phyloP scores from a whole-genome alignment of 371 early-diverging fungal species.

The Mycotypha africana region DNA sequence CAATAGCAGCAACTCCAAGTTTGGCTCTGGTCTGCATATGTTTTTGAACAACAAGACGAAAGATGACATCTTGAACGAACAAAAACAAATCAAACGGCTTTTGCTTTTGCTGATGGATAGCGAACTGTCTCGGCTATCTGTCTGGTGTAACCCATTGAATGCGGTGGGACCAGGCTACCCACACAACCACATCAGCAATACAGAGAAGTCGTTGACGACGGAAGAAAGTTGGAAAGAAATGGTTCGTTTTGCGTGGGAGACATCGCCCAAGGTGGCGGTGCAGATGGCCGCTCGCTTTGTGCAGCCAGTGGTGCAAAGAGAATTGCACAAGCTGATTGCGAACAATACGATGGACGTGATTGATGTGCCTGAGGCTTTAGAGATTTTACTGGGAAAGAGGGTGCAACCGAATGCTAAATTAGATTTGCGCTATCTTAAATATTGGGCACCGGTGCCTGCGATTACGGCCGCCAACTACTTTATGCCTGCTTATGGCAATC shows the following conservation, averaged over 20 bases:
- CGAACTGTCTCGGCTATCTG: constrained; percentile 75
- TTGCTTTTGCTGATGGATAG: constrained; percentile 81
- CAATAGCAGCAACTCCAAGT: constrained; percentile 31
- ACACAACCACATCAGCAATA: constrained; percentile 26
- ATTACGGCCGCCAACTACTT: constrained; percentile 83
- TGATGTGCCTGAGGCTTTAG: constrained; percentile 69
- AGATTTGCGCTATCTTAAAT: constrained; percentile 66
- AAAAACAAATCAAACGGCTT: constrained; percentile 33
- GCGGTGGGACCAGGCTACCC: constrained; percentile 37
- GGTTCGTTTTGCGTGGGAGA: constrained; percentile 77
- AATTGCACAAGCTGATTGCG: constrained; percentile 62
- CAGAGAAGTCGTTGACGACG: constrained; percentile 45
- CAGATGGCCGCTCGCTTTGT: constrained; percentile 74
- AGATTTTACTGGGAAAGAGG: constrained; percentile 58
- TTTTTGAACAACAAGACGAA: constrained; percentile 38
- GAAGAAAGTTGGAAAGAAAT: constrained; percentile 66
- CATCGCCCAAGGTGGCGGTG: constrained; percentile 75
- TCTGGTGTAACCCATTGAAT: constrained; percentile 77
- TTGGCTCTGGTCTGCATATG: constrained; percentile 35
- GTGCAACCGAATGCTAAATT: constrained; percentile 28
- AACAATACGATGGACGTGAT: constrained; percentile 66
- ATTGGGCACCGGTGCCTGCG: constrained; percentile 93
- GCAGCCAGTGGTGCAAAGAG: constrained; percentile 54
- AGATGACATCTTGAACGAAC: constrained; percentile 20
- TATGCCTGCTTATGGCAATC: constrained; percentile 58